Evolutionary conservation across 2,329 filamentous ascomycete genomes (phyloP).

Genomic region (Fulvia fulva): DNA sequence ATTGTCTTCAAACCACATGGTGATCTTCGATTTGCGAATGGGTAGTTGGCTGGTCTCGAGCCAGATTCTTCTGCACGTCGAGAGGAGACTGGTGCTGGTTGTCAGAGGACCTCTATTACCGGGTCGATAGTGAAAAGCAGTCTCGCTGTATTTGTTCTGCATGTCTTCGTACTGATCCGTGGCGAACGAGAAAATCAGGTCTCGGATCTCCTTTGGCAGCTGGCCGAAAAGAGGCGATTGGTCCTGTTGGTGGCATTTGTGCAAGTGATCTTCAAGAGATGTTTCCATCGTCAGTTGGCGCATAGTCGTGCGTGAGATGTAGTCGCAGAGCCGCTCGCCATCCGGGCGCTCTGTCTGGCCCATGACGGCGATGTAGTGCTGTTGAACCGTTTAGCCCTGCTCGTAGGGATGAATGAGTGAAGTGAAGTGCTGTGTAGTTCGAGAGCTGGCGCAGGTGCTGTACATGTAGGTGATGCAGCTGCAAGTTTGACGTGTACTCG

Average conservation of each 20-base stretch:
- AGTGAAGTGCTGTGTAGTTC: not conserved
- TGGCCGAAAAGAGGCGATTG: constrained; percentile 14
- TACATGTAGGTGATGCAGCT: not conserved
- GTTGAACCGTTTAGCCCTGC: not conserved
- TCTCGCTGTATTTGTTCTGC: constrained; percentile 23
- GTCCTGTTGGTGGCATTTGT: constrained; percentile 11
- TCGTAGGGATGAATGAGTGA: not conserved
- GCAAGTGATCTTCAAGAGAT: constrained; percentile 5
- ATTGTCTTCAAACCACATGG: constrained; percentile 27
- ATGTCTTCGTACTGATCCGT: constrained; percentile 30
- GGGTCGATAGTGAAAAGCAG: constrained; percentile 33
- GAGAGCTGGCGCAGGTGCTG: not conserved
- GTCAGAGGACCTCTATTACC: constrained; percentile 28
- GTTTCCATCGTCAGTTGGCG: constrained; percentile 9
- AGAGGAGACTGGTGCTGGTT: constrained; percentile 27
- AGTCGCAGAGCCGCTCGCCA: not conserved
- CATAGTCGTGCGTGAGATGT: constrained; percentile 2
- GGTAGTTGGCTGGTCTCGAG: constrained; percentile 33
- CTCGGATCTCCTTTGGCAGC: constrained; percentile 21
- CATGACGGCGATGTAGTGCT: not conserved
- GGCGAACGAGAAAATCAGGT: constrained; percentile 35
- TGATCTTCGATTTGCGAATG: constrained; percentile 29
- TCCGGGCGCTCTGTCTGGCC: not conserved
- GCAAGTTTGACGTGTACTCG: not conserved
- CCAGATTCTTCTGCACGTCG: constrained; percentile 36